Evolutionary conservation across 768 basidiomycete species (phyloP).

Genomic region (Macrocybe gigantea): DNA sequence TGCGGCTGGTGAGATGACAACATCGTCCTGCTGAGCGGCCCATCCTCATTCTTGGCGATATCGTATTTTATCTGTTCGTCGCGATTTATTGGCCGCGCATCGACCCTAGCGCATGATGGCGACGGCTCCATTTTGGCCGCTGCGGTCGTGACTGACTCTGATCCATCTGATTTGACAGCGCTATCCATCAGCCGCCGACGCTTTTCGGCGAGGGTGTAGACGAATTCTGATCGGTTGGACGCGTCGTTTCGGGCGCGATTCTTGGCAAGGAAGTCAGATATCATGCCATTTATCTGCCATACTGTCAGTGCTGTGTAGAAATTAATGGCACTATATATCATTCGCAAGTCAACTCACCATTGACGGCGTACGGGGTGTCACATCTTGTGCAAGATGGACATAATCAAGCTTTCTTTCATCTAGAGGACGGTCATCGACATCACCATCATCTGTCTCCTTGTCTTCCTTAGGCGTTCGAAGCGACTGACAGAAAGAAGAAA

Average conservation of each 20-base stretch:
- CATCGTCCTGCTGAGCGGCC: conserved; percentile 61
- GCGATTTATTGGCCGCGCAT: conserved; percentile 65
- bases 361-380: conserved; percentile 46
- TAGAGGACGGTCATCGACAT: conserved; percentile 24
- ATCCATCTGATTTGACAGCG: conserved; percentile 3
- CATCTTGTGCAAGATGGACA: conserved; percentile 41
- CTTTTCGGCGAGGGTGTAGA: conserved; percentile 53
- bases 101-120: conserved; percentile 67
- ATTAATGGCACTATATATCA: neutral
- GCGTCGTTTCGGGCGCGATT: conserved; percentile 69
- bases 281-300: conserved; percentile 60
- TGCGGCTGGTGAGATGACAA: conserved; percentile 17
- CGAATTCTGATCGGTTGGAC: conserved; percentile 74
- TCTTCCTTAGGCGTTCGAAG: conserved; percentile 10
- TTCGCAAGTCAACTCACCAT: conserved; percentile 38
- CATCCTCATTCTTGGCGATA: conserved; percentile 80
- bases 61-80: conserved; percentile 84
- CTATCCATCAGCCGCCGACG: conserved; percentile 35
- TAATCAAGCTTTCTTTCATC: conserved; percentile 71
- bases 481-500: conserved; percentile 12
- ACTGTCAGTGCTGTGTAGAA: conserved; percentile 2
- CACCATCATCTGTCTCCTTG: conserved; percentile 3
- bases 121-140: conserved; percentile 9
- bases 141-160: conserved; percentile 4
- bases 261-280: conserved; percentile 65